Evolutionary conservation across 306 rosid genomes (phyloP), one percentile per base, ranked within the genome.

Genomic region (Sphenostylis stenocarpa): DNA sequence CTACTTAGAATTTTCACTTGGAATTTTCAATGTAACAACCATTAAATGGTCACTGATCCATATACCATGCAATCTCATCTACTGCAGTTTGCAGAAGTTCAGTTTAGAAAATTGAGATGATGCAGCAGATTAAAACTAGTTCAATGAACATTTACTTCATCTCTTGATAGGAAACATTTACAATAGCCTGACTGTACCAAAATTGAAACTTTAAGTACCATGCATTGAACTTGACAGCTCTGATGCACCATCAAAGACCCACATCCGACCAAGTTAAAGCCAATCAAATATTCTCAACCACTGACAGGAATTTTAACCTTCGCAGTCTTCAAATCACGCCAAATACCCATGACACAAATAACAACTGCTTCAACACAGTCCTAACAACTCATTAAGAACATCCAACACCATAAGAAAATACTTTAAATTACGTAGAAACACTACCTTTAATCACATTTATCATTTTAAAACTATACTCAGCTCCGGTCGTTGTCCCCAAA

Each of bases 161-260:
- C 33, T 61, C n/a, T 48, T 60, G 45, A 36, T 36, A 51, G 45
- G 45, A 20, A 15, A 19, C 56, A 31, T n/a, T 28, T 77, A 31
- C 43, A 36, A 24, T 36, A 36, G 43, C 23, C 7, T 3, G 21
- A 17, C 11, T 0, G 14, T 11, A 49, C 33, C 47, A 49, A 68
- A 68, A 56, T 56, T 20, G 47, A 44, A 34, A 58, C 62, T 44
- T 67, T 33, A 16, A 44, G 49, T 45, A 16, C 16, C 21, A 21
- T 44, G 21, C 70, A 57, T 31, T 57, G 80, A 44, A 77, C 48
- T 67, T 41, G 60, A 66, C 28, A 67, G 57, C 36, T 39, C 29
- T 20, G 41, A 16, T 63, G 72, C 65, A 70, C 63, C 57, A 28
- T 17, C 19, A 51, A 11, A 24, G 15, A 52, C 48, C 34, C 15